phyloP scores from a whole-genome alignment of 306 rosid species.

The Arachis stenosperma region DNA sequence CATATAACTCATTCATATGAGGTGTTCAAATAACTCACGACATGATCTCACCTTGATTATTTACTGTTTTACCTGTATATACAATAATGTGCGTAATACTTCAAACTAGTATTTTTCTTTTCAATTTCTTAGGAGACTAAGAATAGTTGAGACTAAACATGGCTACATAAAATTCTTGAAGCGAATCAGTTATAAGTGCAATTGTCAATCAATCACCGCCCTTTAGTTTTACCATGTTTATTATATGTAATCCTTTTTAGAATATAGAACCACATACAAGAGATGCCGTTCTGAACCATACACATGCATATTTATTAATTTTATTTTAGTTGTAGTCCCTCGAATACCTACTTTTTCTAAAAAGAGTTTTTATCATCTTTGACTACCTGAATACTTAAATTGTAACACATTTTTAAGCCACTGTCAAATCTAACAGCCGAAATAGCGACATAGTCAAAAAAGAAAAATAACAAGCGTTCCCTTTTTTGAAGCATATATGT shows the following conservation, averaged over 20 bases:
- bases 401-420: constrained; percentile 2
- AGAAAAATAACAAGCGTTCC: neutral
- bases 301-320: neutral
- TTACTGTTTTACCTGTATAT: neutral
- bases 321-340: neutral
- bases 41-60: constrained; percentile 28
- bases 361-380: neutral
- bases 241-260: neutral
- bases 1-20: neutral
- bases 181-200: neutral
- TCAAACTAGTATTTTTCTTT: constrained; percentile 15
- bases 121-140: constrained; percentile 13
- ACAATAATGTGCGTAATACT: neutral
- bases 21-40: neutral
- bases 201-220: constrained; percentile 31
- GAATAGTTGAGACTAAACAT: constrained; percentile 2
- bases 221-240: neutral
- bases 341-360: neutral
- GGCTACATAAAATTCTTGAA: neutral
- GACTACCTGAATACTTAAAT: neutral
- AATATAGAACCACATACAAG: neutral
- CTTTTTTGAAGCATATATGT: neutral
- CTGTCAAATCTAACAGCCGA: neutral
- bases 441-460: constrained; percentile 9
- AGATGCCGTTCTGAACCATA: neutral